Conservation (phyloP, 805 yeast genomes). For the Myxozyma monticola region DNA sequence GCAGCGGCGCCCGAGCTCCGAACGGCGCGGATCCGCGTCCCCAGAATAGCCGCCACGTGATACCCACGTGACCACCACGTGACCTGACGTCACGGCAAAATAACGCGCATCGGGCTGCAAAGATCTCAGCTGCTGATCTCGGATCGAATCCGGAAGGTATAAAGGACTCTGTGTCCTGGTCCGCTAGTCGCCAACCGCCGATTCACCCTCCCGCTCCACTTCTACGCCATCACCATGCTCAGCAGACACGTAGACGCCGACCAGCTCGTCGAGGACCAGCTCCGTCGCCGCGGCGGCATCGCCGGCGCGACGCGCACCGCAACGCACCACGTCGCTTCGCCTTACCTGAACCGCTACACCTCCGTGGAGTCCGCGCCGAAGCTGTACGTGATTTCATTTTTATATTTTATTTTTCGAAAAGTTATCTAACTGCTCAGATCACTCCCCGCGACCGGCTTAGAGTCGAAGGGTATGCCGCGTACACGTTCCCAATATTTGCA, state of each 20-base stretch:
- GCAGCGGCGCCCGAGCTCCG: too few relatives aligned
- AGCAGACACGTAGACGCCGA: slow-evolving; percentile 48
- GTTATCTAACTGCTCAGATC: slow-evolving; percentile 1
- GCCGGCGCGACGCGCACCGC: neutral
- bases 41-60: too few relatives aligned
- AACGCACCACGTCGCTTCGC: slow-evolving; percentile 17
- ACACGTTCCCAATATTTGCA: neutral
- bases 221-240: slow-evolving; percentile 10
- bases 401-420: neutral
- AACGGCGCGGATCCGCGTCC: too few relatives aligned
- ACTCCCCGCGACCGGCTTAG: slow-evolving; percentile 27
- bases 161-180: neutral
- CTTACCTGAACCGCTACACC: slow-evolving; percentile 30
- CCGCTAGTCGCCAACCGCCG: neutral
- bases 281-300: slow-evolving; percentile 18
- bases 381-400: neutral
- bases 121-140: too few relatives aligned
- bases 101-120: too few relatives aligned
- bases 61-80: too few relatives aligned
- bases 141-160: too few relatives aligned
- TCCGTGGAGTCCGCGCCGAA: slow-evolving; percentile 26
- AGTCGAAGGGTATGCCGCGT: slow-evolving; percentile 8
- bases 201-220: neutral
- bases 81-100: too few relatives aligned
- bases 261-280: slow-evolving; percentile 33